A percentile compares a stretch with the other conserved stretches of the same genome.
Evolutionary conservation across 2,329 filamentous ascomycete species (phyloP).

Genomic region (Neopestalotiopsis rosae): DNA sequence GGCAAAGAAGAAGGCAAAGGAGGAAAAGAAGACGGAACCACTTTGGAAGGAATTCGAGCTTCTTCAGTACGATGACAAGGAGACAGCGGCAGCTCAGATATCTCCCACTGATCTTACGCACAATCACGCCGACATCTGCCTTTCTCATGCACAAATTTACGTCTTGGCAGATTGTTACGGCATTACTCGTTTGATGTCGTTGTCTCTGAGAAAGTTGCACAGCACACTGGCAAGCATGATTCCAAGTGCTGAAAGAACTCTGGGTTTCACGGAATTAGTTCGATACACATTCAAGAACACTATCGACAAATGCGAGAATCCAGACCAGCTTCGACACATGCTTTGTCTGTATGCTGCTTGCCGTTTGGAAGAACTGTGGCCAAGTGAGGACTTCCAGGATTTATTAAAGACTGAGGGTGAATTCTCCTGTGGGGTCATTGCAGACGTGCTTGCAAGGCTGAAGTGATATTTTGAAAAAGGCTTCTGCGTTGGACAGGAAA

Average conservation of each 20-base stretch:
- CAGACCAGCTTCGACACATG: neutral
- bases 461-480: neutral
- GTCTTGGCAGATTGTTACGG: neutral
- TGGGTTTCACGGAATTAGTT: neutral
- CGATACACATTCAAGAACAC: neutral
- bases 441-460: neutral
- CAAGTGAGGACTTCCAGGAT: neutral
- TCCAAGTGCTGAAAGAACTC: neutral
- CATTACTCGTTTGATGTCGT: neutral
- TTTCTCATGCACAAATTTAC: neutral
- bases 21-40: no score
- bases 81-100: neutral
- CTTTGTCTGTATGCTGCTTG: neutral
- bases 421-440: neutral
- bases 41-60: neutral
- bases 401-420: neutral
- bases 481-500: no score
- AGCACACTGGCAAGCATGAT: neutral
- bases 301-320: neutral
- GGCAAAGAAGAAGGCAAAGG: neutral
- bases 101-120: neutral
- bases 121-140: neutral
- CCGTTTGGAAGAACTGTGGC: neutral
- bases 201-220: neutral
- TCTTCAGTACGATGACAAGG: neutral